Evolutionary conservation across 495 filamentous ascomycete species (phyloP), one percentile per base, ranked within the genome.

Genomic region (Trichoderma virens): DNA sequence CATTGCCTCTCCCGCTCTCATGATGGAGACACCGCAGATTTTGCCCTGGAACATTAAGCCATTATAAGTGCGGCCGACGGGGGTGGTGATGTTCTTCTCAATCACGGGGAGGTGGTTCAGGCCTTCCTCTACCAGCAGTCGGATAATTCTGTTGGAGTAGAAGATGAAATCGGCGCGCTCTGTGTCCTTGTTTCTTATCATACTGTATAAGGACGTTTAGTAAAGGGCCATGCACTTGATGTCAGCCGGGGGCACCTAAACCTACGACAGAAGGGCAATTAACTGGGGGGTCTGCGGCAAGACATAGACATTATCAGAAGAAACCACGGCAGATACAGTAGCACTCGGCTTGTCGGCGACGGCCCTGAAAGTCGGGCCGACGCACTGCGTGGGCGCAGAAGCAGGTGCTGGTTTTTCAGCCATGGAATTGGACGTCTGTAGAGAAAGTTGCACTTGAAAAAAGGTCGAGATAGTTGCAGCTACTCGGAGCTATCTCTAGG

Each of bases 1-100:
- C 94, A 98, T 98, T 38, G 93, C 90, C 75, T 98, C 94, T 35
- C 94, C 95, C 9, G 94, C 94, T 61, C 94, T 86, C 94, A 98
- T 98, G 69, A 98, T 98, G 13, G 90, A 95, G 51, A 98, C 94
- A 38, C 94, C 95, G 73, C 94, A 98, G 68, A 98, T 98, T 76
- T 98, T 96, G 43, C 94, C 94, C 73, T 98, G 88, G 70, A 98
- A 98, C 71, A 90, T 88, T 54, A 98, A 90, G 13, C 94, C 95
- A 13, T 89, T 81, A 73, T 98, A 98, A n/a, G 85, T 80, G 62
- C 87, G 85, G 31, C 92, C 95, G 65, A 96, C 90, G 0, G 95
- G 94, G 20, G 94, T 97, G 23, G 89, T 94, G 66, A 98, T 85
- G 3, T 87, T 86, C 70, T 94, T 90, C 68, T 90, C 88, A 32